Conservation (phyloP, 2,329 filamentous ascomycete genomes). For the Rutstroemia sp. region DNA sequence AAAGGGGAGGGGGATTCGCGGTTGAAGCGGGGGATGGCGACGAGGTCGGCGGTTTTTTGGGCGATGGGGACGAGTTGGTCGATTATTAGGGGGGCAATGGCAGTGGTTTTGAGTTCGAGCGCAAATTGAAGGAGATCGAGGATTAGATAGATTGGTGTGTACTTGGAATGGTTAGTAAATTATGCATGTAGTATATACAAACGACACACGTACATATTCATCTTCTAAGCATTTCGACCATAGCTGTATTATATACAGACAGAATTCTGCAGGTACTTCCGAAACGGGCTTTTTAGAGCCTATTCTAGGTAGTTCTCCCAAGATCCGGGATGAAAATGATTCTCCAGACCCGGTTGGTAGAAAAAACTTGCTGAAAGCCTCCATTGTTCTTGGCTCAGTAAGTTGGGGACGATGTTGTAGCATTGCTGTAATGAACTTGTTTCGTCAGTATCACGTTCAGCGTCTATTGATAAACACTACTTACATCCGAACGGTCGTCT, state of each 20-base stretch:
- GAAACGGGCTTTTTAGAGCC: conserved; percentile 43
- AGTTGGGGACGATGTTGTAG: conserved; percentile 31
- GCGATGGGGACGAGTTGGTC: conserved; percentile 47
- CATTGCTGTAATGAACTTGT: conserved; percentile 29
- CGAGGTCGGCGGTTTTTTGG: conserved; percentile 49
- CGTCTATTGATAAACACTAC: conserved; percentile 7
- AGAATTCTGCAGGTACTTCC: conserved; percentile 53
- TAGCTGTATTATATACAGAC: conserved; percentile 53
- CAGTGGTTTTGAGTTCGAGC: conserved; percentile 51
- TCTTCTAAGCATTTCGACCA: conserved; percentile 64
- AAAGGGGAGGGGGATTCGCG: conserved; percentile 40
- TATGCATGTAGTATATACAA: not conserved
- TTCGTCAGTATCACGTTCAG: not conserved
- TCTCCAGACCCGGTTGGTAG: conserved; percentile 57
- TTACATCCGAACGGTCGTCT: conserved; percentile 35
- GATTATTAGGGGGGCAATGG: conserved; percentile 52
- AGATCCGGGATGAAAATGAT: conserved; percentile 59
- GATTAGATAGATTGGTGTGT: conserved; percentile 57
- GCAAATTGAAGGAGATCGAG: conserved; percentile 57
- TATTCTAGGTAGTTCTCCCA: conserved; percentile 56
- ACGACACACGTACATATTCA: conserved; percentile 31
- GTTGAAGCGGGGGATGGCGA: conserved; percentile 38
- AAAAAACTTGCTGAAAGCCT: conserved; percentile 55
- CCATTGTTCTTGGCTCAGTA: conserved; percentile 55
- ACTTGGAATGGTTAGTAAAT: conserved; percentile 32